Evolutionary conservation across 768 basidiomycete species (phyloP), one percentile per base, ranked within the genome.

Genomic region (Punctularia strigosozonata): DNA sequence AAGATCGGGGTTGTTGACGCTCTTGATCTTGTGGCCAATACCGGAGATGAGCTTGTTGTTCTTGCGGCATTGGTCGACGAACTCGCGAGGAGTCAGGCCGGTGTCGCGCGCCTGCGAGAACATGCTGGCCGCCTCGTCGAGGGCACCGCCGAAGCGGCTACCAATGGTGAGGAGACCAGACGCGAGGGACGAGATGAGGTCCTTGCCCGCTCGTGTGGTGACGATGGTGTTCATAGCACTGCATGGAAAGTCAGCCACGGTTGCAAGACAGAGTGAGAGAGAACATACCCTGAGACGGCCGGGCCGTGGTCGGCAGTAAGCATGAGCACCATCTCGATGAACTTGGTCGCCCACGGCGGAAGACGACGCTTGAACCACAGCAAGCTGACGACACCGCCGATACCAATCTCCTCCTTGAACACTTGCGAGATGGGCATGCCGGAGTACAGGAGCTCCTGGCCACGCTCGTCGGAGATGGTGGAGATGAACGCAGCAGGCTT

Each of bases 1-100:
- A 33, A 88, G 70, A 69, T 91, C 88, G 35, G 88, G 89, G 75
- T 92, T 92, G 64, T 88, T 91, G 47, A 90, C 86, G 48, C 83
- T 89, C 79, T 99, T 99, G 73, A 99, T 95, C 77, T 98, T 98
- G 80, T 99, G 94, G 33, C 94, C 94, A 49, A 99, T 99, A 69
- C 94, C 94, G 48, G 80, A 84, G 70, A 97, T 94, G 45, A 95
- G 79, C 64, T 90, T 90, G 72, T 94, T 95, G 21, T 78, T 78
- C 66, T 91, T 91, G 54, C 91, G 74, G 51, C 82, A 82, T 50
- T 80, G 75, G 61, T 94, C 94, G 50, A 99, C 94, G 50, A 99
- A 98, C 61, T 99, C 92, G 53, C 94, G 77, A n/a, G 94, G 92
- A 5, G 90, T 97, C 50, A 92, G 71, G 40, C 91, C 94, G 17